Percentiles rank a stretch among this genome's conserved stretches.
Evolutionary conservation across 345 rosid species (phyloP).

Genomic region (Camelina neglecta): DNA sequence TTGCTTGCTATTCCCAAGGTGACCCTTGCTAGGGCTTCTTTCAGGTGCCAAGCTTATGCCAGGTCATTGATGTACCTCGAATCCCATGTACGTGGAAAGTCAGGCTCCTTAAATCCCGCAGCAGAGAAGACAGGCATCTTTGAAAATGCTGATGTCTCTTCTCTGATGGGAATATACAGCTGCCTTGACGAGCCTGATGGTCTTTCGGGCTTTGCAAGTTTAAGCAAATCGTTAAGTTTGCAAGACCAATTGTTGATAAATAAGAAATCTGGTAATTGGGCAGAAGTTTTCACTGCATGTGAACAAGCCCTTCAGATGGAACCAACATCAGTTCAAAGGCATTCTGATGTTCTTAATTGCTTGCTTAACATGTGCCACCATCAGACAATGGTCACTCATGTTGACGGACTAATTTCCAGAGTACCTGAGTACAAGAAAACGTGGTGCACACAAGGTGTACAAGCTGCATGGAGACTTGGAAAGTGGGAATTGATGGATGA

Average conservation of each 20-base stretch:
- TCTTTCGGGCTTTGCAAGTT: constrained; percentile 83
- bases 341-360: constrained; percentile 93
- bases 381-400: constrained; percentile 98
- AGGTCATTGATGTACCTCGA: constrained; percentile 96
- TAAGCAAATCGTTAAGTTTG: constrained; percentile 78
- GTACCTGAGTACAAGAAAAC: constrained; percentile 88
- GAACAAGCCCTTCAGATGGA: constrained; percentile 98
- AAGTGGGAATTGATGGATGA: constrained; percentile 98
- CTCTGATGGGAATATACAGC: constrained; percentile 93
- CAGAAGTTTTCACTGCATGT: constrained; percentile 89
- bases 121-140: constrained; percentile 83
- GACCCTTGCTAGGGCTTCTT: constrained; percentile 89
- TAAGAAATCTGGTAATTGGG: constrained; percentile 95
- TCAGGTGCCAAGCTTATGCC: constrained; percentile 93
- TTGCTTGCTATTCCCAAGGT: constrained; percentile 84
- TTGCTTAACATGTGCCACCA: constrained; percentile 95
- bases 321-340: constrained; percentile 86
- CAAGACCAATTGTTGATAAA: constrained; percentile 88
- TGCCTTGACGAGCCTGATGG: constrained; percentile 95
- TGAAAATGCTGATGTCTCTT: constrained; percentile 92
- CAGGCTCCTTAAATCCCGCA: constrained; percentile 95
- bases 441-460: constrained; percentile 99
- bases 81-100: constrained; percentile 81
- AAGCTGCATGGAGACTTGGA: constrained; percentile 99
- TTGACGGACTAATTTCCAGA: constrained; percentile 92